Evolutionary conservation across 2,329 filamentous ascomycete species (phyloP).

Genomic region (Alternaria sp.): DNA sequence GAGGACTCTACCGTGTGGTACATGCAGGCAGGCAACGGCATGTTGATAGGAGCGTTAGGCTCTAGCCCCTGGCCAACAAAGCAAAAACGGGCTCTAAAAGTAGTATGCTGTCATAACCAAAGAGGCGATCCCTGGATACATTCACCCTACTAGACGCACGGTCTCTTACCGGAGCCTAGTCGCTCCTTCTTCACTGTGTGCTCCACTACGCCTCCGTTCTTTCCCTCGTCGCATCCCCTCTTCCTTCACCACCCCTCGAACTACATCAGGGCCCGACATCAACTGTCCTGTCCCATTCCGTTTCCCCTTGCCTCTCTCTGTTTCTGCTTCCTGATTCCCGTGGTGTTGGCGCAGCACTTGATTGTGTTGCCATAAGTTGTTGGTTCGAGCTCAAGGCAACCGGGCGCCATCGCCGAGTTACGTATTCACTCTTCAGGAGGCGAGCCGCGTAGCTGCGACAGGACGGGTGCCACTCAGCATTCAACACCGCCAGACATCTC

Average conservation of each 20-base stretch:
- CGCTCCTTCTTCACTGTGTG: slow-evolving; percentile 36
- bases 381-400: slow-evolving; percentile 23
- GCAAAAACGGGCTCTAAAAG: slow-evolving; percentile 38
- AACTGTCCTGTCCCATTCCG: slow-evolving; percentile 14
- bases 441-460: slow-evolving; percentile 26
- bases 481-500: slow-evolving; percentile 14
- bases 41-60: slow-evolving; percentile 17
- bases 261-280: slow-evolving; percentile 31
- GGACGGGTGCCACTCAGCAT: slow-evolving; percentile 23
- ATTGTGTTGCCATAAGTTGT: slow-evolving; percentile 23
- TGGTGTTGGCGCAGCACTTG: slow-evolving; percentile 26
- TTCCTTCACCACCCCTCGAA: slow-evolving; percentile 27
- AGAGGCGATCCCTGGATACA: slow-evolving; percentile 41
- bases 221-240: slow-evolving; percentile 33
- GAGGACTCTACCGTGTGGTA: slow-evolving; percentile 14
- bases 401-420: slow-evolving; percentile 31
- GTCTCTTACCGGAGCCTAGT: slow-evolving; percentile 38
- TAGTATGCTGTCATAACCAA: slow-evolving; percentile 44
- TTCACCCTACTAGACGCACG: slow-evolving; percentile 43
- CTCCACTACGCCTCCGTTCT: slow-evolving; percentile 40
- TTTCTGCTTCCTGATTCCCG: slow-evolving; percentile 1
- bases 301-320: slow-evolving; percentile 6
- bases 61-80: slow-evolving; percentile 32
- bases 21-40: slow-evolving; percentile 26
- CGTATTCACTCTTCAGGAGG: slow-evolving; percentile 42